Percentiles rank a stretch among this genome's conserved stretches.
Conservation (phyloP, 306 rosid genomes). For the Citrullus mucosospermus region DNA sequence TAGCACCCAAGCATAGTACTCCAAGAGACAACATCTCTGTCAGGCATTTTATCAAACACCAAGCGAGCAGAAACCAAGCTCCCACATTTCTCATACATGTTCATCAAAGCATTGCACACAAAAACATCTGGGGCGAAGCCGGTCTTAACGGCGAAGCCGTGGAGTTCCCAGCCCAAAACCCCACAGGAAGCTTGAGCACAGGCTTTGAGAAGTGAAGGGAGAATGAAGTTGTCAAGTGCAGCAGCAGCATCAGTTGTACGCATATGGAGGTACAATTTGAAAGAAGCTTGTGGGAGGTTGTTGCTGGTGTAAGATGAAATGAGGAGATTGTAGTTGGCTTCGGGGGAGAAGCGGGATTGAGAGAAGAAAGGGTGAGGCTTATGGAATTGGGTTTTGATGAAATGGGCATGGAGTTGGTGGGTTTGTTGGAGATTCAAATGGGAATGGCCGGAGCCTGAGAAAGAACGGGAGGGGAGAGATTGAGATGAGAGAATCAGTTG, state of each 20-base stretch:
- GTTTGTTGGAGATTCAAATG: constrained; percentile 24
- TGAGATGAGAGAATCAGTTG: not conserved
- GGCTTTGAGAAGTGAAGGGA: constrained; percentile 68
- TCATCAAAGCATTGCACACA: constrained; percentile 48
- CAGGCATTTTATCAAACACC: constrained; percentile 35
- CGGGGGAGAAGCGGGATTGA: constrained; percentile 22
- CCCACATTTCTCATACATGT: constrained; percentile 46
- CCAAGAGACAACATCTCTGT: constrained; percentile 55
- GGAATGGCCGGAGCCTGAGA: not conserved
- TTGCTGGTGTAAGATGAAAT: constrained; percentile 42
- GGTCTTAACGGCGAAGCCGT: constrained; percentile 37
- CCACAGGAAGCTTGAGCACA: constrained; percentile 23
- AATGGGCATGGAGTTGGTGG: constrained; percentile 44
- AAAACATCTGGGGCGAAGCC: constrained; percentile 29
- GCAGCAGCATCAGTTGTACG: constrained; percentile 21
- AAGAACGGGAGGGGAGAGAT: not conserved
- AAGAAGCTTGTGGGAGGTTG: constrained; percentile 26
- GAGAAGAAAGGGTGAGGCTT: constrained; percentile 19
- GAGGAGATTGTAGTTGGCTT: constrained; percentile 42
- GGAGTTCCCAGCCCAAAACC: constrained; percentile 34
- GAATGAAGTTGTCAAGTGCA: constrained; percentile 35
- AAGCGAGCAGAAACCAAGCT: constrained; percentile 21
- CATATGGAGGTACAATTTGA: constrained; percentile 30
- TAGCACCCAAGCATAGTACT: constrained; percentile 47
- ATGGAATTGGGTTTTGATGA: constrained; percentile 38